Conservation (phyloP, 169 alveolate genomes). For the Perkinsus marinus region DNA sequence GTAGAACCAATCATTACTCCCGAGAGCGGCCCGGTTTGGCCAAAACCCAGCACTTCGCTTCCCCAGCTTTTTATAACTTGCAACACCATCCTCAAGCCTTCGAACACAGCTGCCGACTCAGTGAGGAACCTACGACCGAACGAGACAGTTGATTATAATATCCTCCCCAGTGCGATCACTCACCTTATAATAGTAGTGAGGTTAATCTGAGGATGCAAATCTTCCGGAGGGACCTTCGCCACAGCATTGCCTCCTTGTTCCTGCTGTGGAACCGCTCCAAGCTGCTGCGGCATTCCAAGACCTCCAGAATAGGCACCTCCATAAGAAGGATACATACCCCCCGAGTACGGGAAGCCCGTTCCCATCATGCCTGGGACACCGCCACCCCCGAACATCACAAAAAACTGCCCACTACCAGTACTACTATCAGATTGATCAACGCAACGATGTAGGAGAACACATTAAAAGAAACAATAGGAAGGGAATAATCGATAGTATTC, state of each 20-base stretch:
- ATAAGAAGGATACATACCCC: neutral
- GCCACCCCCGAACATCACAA: neutral
- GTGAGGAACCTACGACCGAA: no score
- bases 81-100: no score
- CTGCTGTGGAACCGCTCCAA: neutral
- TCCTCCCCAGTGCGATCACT: neutral
- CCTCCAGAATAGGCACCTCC: neutral
- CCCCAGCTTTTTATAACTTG: neutral
- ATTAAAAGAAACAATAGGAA: neutral
- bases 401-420: no score
- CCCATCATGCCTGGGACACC: neutral
- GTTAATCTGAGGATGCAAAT: neutral
- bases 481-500: neutral
- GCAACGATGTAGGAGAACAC: neutral
- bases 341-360: neutral
- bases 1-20: neutral
- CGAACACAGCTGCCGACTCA: no score
- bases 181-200: neutral
- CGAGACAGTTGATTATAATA: no score
- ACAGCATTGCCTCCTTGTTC: neutral
- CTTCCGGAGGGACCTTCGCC: neutral
- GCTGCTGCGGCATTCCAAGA: neutral
- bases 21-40: neutral
- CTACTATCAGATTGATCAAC: neutral
- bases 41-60: neutral